Evolutionary conservation across 345 rosid species (phyloP), one percentile per base, ranked within the genome.

Genomic region (Trapa incisa): DNA sequence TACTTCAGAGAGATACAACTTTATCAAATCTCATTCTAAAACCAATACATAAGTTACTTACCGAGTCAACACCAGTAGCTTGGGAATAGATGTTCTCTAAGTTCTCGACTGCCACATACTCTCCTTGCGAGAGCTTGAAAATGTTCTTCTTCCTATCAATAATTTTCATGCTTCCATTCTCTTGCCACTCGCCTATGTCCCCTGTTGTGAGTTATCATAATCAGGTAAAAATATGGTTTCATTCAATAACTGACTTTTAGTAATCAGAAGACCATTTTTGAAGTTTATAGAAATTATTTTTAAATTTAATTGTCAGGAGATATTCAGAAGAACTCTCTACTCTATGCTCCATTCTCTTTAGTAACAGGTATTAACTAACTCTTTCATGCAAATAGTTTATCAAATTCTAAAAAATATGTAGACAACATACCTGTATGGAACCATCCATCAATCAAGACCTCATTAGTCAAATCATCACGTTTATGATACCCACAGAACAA

Each of bases 131-230:
- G 39, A 94, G 96, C 74, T 94, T 94, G 68, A 91, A 94, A 57
- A 94, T 94, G 72, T 94, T 94, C 72, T 94, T 94, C 89, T 87
- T 89, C 12, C 99, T 78, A 69, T 94, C 99, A 47, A 94, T 85
- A 63, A 91, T 86, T 72, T 87, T 94, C 96, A 94, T 73, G 82
- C 96, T 91, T 74, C 96, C 99, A 68, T 94, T 81, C 2, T 87
- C 84, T 85, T 91, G 99, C 99, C 99, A 91, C 72, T 94, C 97
- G 8, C 99, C 99, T 22, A 94, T 73, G 82, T 94, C 99, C 70
- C 97, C 97, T 87, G 81, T 78, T 45, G 48, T 13, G 11, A 45
- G 11, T 6, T 45, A 22, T 22, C 29, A 22, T 22, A 22, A 22
- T 22, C 43, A 41, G 43, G 43, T 7, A 2, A 45, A 1, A 45